A percentile compares a stretch with the other conserved stretches of the same genome.
These are phyloP conservation scores for Moesziomyces globuligerus DNA, from an alignment of 1,284 basidiomycete genomes.

Conservation along the genomic window DNA sequence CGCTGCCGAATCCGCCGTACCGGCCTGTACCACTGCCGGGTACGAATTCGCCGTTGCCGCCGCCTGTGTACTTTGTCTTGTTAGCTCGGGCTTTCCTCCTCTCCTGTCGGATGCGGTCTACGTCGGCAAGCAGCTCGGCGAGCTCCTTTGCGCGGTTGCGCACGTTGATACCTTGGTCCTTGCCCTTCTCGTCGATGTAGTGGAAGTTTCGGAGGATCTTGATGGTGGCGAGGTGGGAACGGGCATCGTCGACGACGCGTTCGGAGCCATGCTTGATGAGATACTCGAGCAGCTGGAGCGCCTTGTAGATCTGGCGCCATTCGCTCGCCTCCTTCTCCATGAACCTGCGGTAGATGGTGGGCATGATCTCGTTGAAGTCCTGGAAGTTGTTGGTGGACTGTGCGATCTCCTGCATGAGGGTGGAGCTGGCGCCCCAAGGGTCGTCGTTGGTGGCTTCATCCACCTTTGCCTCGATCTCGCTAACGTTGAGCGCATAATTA, in stretches of 20 bases:
- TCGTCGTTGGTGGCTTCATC: conserved; percentile 98
- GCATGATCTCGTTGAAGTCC: conserved; percentile 99
- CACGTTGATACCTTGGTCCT: conserved; percentile 98
- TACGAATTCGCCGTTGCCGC: conserved; percentile 80
- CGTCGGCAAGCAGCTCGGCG: conserved; percentile 85
- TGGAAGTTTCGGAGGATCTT: conserved; percentile 99
- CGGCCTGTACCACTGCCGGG: conserved; percentile 73
- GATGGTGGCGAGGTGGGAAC: conserved; percentile 91
- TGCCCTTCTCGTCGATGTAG: conserved; percentile 97
- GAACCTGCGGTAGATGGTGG: conserved; percentile 86
- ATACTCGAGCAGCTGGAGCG: conserved; percentile 93
- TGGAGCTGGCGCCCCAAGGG: conserved; percentile 97
- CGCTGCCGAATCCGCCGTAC: conserved; percentile 85
- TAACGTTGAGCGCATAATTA: conserved; percentile 83
- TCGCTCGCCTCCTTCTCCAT: conserved; percentile 93
- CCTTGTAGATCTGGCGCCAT: conserved; percentile 99
- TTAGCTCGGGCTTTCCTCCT: conserved; percentile 93
- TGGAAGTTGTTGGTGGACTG: conserved; percentile 95
- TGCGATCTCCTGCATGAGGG: conserved; percentile 98
- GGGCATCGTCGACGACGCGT: conserved; percentile 95
- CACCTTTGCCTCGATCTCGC: conserved; percentile 97
- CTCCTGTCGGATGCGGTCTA: conserved; percentile 88
- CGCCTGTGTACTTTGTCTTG: conserved; percentile 88
- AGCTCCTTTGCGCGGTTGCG: conserved; percentile 93
- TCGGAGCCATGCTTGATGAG: conserved; percentile 98